Evolutionary conservation across 371 early-diverging fungal species (phyloP).

Genomic region (Apophysomyces variabilis): DNA sequence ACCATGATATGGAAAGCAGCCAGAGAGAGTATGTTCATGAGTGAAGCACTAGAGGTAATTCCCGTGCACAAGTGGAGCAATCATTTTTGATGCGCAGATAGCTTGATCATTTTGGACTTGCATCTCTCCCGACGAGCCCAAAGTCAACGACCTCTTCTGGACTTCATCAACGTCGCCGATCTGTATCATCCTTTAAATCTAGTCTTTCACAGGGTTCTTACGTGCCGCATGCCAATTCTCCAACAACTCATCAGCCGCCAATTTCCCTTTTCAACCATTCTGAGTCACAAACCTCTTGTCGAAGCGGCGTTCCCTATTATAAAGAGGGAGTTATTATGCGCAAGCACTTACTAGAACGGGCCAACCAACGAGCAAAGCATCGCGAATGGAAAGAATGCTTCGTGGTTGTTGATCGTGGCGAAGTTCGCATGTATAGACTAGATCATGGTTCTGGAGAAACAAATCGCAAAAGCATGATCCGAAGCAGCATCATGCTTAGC

Average conservation of each 20-base stretch:
- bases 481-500: slow-evolving; percentile 26
- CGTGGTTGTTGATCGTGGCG: slow-evolving; percentile 75
- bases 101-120: slow-evolving; percentile 14
- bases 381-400: slow-evolving; percentile 88
- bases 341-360: slow-evolving; percentile 81
- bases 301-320: slow-evolving; percentile 47
- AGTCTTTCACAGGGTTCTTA: slow-evolving; percentile 25
- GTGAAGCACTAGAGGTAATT: slow-evolving; percentile 21
- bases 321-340: slow-evolving; percentile 83
- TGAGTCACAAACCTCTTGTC: slow-evolving; percentile 30
- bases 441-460: slow-evolving; percentile 43
- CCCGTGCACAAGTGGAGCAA: neutral
- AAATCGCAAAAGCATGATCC: slow-evolving; percentile 24
- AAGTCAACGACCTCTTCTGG: slow-evolving; percentile 21
- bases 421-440: slow-evolving; percentile 78
- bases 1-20: slow-evolving; percentile 42
- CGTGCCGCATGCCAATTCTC: slow-evolving; percentile 16
- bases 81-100: neutral
- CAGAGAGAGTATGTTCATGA: slow-evolving; percentile 35
- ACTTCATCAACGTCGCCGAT: slow-evolving; percentile 22
- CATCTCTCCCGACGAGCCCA: slow-evolving; percentile 21
- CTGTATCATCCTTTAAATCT: slow-evolving; percentile 30
- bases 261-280: slow-evolving; percentile 33
- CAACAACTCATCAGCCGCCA: slow-evolving; percentile 33
- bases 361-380: slow-evolving; percentile 76